Evolutionary conservation across 2,329 filamentous ascomycete species (phyloP).

Genomic region (Trichoderma sp.): DNA sequence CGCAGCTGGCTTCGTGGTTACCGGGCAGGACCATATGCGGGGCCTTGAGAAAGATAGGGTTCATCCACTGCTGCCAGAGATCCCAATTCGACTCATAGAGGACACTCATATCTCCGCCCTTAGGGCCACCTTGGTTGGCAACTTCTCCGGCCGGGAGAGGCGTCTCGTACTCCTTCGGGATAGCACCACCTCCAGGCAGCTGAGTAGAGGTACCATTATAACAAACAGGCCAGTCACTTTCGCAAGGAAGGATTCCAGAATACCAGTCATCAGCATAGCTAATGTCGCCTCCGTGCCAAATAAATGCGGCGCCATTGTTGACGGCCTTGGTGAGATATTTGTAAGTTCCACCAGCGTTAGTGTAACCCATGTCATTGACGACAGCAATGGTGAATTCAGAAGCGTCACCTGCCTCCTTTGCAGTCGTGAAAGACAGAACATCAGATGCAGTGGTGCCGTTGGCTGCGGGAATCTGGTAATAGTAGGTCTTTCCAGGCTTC

Average conservation of each 20-base stretch:
- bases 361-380: conserved; percentile 7
- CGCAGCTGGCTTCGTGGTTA: conserved; percentile 4
- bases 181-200: neutral
- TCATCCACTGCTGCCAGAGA: conserved; percentile 14
- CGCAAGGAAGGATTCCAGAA: neutral
- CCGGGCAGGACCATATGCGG: conserved; percentile 9
- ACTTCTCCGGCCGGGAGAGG: neutral
- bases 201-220: conserved; percentile 1
- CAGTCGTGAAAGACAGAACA: neutral
- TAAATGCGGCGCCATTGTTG: neutral
- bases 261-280: conserved; percentile 11
- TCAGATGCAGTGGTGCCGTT: conserved; percentile 11
- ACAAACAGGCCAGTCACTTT: conserved; percentile 9
- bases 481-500: neutral
- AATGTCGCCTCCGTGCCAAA: conserved; percentile 10
- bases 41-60: neutral
- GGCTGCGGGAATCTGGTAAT: conserved; percentile 5
- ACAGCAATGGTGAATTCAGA: neutral
- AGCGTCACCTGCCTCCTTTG: neutral
- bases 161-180: conserved; percentile 1
- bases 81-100: conserved; percentile 10
- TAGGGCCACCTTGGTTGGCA: conserved; percentile 3
- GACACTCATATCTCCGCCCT: conserved; percentile 6
- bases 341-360: conserved; percentile 6
- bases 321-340: conserved; percentile 2